Base-by-base conservation (phyloP, 2,329 filamentous ascomycete genomes). In the Colletotrichum orbiculare region DNA sequence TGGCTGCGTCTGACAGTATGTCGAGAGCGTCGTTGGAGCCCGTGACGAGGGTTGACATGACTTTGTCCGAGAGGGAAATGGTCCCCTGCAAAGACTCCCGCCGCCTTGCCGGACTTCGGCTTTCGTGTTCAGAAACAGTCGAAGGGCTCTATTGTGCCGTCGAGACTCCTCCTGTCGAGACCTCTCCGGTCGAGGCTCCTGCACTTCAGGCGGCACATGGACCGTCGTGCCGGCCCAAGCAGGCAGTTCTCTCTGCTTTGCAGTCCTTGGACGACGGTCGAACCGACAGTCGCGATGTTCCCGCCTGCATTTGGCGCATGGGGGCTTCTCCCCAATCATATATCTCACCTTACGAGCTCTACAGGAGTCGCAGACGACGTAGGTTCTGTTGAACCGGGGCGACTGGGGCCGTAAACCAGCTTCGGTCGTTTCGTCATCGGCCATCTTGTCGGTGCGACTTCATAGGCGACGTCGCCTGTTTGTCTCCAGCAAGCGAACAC, bases 211-310 rank as follows among this genome's bases (percentile, higher is more conserved):
- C 15, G n/a, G 42, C 12, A 38, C n/a, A 7, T 13, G 2, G 34
- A 13, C 9, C 10, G 9, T 2, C 2, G 33, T 15, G 33, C 12
- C 45, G 4, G 53, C 50, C 64, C 64, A 66, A 38, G 41, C 45
- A 8, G 65, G 65, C 10, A 56, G 25, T 15, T 67, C 61, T 50
- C 65, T 57, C 25, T 65, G 56, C 34, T 64, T 65, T 8, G 52
- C 37, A 8, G 56, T 57, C 41, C 45, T 67, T 2, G 54, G 50
- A 10, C 60, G 60, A 13, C 47, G 54, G 25, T 65, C 61, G 33
- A 65, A 65, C 34, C 52, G 39, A 39, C 65, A 67, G n/a, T 60
- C 61, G 34, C 65, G 65, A 39, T 67, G 65, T 15, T 67, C 65
- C 25, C 65, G 45, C 35, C 48, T 47, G 47, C 65, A 67, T 33